phyloP scores from a whole-genome alignment of 768 basidiomycete species.

The Mycena leptocephala region DNA sequence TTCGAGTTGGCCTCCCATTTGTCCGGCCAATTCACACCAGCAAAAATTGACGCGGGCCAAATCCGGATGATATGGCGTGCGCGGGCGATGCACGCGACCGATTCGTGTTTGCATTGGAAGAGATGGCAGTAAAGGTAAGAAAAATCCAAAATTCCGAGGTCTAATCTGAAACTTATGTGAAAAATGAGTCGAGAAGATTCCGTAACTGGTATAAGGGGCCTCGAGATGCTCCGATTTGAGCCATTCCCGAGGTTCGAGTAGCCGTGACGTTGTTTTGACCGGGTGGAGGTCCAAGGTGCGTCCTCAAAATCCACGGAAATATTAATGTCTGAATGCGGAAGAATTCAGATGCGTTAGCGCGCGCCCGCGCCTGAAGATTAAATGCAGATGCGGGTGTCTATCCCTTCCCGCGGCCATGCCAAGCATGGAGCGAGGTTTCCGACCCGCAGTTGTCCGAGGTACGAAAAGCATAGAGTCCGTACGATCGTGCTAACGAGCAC shows the following conservation, averaged over 20 bases:
- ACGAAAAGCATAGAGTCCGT: neutral
- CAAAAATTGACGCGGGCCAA: too few species aligned
- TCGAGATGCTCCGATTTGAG: neutral
- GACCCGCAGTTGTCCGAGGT: neutral
- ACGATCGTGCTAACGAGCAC: neutral
- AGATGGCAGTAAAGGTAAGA: too few species aligned
- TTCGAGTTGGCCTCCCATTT: too few species aligned
- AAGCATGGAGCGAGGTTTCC: neutral
- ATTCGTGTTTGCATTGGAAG: too few species aligned
- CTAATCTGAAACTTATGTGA: neutral
- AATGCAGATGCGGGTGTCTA: neutral
- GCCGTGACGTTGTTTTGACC: neutral
- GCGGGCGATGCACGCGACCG: too few species aligned
- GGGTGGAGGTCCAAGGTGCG: neutral
- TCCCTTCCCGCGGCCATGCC: neutral
- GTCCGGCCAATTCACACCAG: too few species aligned
- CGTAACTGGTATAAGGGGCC: neutral
- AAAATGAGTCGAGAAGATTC: neutral
- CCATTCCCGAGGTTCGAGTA: neutral
- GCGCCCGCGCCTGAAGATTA: neutral
- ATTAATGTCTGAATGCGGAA: neutral
- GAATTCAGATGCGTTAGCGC: neutral
- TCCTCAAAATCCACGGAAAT: neutral
- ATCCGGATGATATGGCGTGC: too few species aligned
- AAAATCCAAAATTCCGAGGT: too few species aligned